Percentiles rank a stretch among this genome's conserved stretches.
Evolutionary conservation across 73 alveolate genomes (phyloP).

Genomic region (Diophrys appendiculata): DNA sequence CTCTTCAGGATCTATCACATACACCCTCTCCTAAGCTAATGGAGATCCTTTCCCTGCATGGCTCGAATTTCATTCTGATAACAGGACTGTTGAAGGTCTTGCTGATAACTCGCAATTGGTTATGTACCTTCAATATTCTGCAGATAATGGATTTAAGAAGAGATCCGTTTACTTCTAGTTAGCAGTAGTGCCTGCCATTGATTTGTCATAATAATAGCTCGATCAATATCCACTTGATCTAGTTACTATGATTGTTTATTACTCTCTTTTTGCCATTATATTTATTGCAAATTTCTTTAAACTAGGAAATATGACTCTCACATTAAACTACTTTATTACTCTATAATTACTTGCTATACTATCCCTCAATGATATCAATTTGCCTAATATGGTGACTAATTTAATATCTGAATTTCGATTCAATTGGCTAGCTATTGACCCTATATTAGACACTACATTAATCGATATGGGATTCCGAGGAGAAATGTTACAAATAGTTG

Average conservation of each 20-base stretch:
- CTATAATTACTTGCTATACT: background rate
- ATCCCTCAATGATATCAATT: background rate
- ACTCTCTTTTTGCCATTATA: background rate
- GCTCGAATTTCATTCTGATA: background rate
- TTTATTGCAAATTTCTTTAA: background rate
- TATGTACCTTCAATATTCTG: background rate
- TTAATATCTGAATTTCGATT: background rate
- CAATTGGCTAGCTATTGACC: background rate
- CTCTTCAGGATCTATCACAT: background rate
- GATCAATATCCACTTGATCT: background rate
- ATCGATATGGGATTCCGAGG: background rate
- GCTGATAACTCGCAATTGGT: background rate
- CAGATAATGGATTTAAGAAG: background rate
- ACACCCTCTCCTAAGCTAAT: background rate
- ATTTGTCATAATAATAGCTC: background rate
- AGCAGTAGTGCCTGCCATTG: background rate
- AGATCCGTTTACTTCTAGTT: background rate
- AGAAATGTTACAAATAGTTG: background rate
- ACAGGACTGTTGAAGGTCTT: background rate
- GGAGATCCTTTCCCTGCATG: background rate
- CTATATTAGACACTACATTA: background rate
- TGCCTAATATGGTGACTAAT: background rate
- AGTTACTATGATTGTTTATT: background rate
- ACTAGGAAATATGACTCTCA: background rate
- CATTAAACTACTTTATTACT: background rate